These are phyloP conservation scores for Aspergillus amoenus DNA, from an alignment of 2,329 filamentous ascomycete species.

Conservation along the genomic window DNA sequence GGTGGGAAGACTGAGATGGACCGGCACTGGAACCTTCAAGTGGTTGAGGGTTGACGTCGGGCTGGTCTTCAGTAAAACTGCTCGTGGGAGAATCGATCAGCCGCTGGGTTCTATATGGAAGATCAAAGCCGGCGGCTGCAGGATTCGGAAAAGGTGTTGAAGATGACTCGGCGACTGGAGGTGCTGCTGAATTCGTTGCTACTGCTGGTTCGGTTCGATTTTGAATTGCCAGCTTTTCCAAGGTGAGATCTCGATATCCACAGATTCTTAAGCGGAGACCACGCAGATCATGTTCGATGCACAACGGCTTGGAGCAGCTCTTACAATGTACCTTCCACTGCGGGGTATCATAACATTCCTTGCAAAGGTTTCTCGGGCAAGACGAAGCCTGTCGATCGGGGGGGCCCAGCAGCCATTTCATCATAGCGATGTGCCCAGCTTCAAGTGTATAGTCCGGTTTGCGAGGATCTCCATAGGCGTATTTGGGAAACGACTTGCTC, in stretches of 20 bases:
- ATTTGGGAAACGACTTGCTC: conserved; percentile 41
- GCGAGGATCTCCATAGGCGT: conserved; percentile 41
- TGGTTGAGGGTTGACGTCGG: conserved; percentile 23
- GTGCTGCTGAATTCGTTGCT: conserved; percentile 4
- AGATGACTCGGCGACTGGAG: not conserved
- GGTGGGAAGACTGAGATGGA: conserved; percentile 19
- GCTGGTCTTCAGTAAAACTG: conserved; percentile 35
- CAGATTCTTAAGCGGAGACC: conserved; percentile 58
- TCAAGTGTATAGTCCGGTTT: conserved; percentile 41
- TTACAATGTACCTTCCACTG: conserved; percentile 61
- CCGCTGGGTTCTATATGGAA: conserved; percentile 32
- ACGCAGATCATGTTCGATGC: conserved; percentile 60
- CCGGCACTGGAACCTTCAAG: conserved; percentile 22
- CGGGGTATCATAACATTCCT: conserved; percentile 58
- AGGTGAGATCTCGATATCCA: conserved; percentile 55
- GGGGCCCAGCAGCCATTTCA: conserved; percentile 50
- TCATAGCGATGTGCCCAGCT: conserved; percentile 42
- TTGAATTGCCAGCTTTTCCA: conserved; percentile 48
- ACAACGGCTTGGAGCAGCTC: conserved; percentile 56
- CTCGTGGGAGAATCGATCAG: conserved; percentile 32
- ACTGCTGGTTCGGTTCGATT: conserved; percentile 23
- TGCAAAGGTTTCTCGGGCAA: conserved; percentile 57
- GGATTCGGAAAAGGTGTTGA: conserved; percentile 16
- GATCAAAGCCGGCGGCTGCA: conserved; percentile 25
- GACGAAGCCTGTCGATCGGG: conserved; percentile 47